These are phyloP conservation scores for Barbatosphaeria neglecta DNA, from an alignment of 495 filamentous ascomycete species.

Conservation along the genomic window DNA sequence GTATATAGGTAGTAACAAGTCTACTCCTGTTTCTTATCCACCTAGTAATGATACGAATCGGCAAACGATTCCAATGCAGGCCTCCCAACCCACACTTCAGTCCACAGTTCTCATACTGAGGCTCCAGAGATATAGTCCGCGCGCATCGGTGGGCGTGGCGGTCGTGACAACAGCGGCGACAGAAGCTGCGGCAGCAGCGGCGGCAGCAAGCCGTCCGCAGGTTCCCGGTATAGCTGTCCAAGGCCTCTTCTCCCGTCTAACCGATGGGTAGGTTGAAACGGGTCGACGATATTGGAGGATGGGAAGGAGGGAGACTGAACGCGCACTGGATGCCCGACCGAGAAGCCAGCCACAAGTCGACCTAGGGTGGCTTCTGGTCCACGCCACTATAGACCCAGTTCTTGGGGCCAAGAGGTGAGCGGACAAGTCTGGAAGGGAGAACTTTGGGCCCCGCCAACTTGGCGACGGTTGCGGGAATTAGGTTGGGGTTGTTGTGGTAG, in stretches of 20 bases:
- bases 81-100: not conserved
- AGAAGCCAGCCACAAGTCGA: slow-evolving; percentile 32
- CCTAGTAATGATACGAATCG: not conserved
- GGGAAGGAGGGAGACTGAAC: not conserved
- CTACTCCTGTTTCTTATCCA: too few species aligned
- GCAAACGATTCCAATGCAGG: not conserved
- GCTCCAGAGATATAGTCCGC: not conserved
- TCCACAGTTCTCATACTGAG: not conserved
- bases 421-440: slow-evolving; percentile 66
- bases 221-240: not conserved
- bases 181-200: not conserved
- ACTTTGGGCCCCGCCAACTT: slow-evolving; percentile 94
- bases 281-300: not conserved
- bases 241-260: not conserved
- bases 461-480: slow-evolving; percentile 36
- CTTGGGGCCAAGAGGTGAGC: slow-evolving; percentile 86
- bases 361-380: slow-evolving; percentile 97
- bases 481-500: not conserved
- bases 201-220: not conserved
- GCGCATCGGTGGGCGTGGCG: not conserved
- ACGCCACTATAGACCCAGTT: slow-evolving; percentile 88
- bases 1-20: not conserved
- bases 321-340: slow-evolving; percentile 2
- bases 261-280: not conserved
- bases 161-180: not conserved